Conservation (phyloP, 2,329 filamentous ascomycete genomes). For the Diaporthe batatas region DNA sequence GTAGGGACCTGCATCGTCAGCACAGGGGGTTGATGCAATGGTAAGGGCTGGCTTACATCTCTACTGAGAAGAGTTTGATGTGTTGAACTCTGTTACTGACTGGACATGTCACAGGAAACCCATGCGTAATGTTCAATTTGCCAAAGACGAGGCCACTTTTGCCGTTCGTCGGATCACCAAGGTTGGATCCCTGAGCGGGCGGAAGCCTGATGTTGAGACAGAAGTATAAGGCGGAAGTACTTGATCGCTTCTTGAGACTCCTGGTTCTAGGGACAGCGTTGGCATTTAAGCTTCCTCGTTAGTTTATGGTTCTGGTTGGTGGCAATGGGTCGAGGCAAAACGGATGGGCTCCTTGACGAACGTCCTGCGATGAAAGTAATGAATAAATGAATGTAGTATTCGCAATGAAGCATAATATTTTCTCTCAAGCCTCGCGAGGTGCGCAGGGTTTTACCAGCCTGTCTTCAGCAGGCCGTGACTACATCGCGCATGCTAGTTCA, state of each 20-base stretch:
- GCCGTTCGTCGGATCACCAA: slow-evolving; percentile 82
- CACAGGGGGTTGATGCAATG: slow-evolving; percentile 96
- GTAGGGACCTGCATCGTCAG: slow-evolving; percentile 83
- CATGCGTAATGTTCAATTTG: slow-evolving; percentile 86
- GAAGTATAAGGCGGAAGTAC: slow-evolving; percentile 61
- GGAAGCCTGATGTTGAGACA: slow-evolving; percentile 91
- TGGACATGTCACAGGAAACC: slow-evolving; percentile 65
- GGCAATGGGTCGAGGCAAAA: neutral
- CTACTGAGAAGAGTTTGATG: neutral
- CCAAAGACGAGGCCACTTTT: slow-evolving; percentile 87
- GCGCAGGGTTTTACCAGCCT: neutral
- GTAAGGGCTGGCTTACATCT: slow-evolving; percentile 52
- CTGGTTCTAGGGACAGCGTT: neutral
- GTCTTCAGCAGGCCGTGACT: too few species aligned
- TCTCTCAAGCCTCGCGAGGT: neutral
- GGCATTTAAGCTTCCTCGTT: neutral
- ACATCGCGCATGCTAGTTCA: too few species aligned
- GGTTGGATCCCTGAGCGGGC: slow-evolving; percentile 81
- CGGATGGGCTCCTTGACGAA: neutral
- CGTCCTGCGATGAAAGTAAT: neutral
- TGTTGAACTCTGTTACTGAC: neutral
- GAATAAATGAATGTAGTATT: slow-evolving; percentile 21
- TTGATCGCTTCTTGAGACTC: too few species aligned
- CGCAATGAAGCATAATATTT: slow-evolving; percentile 16
- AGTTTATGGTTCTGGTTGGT: neutral